A percentile compares a stretch with the other conserved stretches of the same genome.
Evolutionary conservation across 805 yeast species (phyloP).

Genomic region (Cyberlindnera bimundalis): DNA sequence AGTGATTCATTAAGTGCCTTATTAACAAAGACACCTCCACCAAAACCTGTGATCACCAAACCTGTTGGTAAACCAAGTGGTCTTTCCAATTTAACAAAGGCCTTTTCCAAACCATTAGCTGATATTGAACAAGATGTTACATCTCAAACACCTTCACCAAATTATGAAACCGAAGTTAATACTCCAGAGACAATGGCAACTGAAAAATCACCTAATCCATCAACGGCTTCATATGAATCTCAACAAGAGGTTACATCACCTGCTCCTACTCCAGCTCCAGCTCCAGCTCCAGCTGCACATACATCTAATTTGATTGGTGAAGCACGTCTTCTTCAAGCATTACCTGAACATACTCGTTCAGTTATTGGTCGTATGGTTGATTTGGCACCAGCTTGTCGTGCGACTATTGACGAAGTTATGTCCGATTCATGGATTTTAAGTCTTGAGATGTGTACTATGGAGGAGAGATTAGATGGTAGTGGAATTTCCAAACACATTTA

Average conservation of each 20-base stretch:
- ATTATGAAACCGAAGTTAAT: conserved; percentile 20
- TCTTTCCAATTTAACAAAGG: conserved; percentile 27
- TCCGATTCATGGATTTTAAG: conserved; percentile 64
- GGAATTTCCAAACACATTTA: conserved; percentile 33
- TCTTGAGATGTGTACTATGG: conserved; percentile 68
- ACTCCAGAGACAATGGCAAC: too few species aligned
- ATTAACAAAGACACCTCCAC: conserved; percentile 54
- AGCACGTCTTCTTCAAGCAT: conserved; percentile 62
- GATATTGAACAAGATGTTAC: conserved; percentile 18
- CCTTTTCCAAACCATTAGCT: conserved; percentile 25
- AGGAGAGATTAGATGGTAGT: conserved; percentile 37
- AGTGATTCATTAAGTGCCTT: conserved; percentile 64
- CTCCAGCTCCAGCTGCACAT: conserved; percentile 38
- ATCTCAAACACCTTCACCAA: conserved; percentile 28
- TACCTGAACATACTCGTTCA: conserved; percentile 66
- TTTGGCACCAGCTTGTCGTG: conserved; percentile 81
- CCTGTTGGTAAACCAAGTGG: conserved; percentile 23
- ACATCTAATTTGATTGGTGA: conserved; percentile 71
- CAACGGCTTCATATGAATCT: conserved; percentile 12
- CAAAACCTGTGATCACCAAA: conserved; percentile 31
- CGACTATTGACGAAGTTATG: conserved; percentile 76
- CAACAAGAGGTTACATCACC: conserved; percentile 1
- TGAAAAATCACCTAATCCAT: conserved; percentile 14
- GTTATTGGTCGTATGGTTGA: conserved; percentile 76
- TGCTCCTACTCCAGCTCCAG: conserved; percentile 25